These are phyloP conservation scores for Cantharellus anzutake DNA, from an alignment of 768 basidiomycete genomes.

Conservation along the genomic window DNA sequence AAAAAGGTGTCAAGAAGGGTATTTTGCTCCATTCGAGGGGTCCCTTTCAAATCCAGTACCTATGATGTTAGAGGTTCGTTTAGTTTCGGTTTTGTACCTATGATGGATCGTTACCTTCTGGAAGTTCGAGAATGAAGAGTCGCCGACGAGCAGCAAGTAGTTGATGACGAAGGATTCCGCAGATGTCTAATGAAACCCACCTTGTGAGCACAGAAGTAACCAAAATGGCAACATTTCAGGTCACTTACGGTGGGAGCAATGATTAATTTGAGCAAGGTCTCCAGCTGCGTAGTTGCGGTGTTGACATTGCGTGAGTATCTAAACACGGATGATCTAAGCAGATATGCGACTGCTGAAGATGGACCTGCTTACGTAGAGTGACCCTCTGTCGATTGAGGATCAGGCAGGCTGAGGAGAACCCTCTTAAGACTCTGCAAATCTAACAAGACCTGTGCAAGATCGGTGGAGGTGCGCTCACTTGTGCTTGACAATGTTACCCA, in stretches of 20 bases:
- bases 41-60: constrained; percentile 92
- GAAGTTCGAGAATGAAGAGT: constrained; percentile 91
- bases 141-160: constrained; percentile 85
- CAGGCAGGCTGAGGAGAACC: constrained; percentile 67
- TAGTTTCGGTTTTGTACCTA: neutral
- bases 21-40: constrained; percentile 70
- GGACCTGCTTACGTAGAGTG: neutral
- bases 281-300: constrained; percentile 64
- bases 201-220: neutral
- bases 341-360: neutral
- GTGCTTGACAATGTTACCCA: constrained; percentile 14
- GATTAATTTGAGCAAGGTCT: constrained; percentile 88
- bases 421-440: constrained; percentile 79
- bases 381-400: constrained; percentile 19
- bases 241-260: constrained; percentile 69
- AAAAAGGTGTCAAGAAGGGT: constrained; percentile 81
- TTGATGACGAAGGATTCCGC: constrained; percentile 89
- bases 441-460: constrained; percentile 44
- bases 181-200: constrained; percentile 42
- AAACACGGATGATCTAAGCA: constrained; percentile 5
- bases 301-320: constrained; percentile 72
- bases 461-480: neutral
- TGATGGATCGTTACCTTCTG: constrained; percentile 50
- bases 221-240: neutral
- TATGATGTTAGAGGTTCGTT: constrained; percentile 16